These are phyloP conservation scores for Babesia ovata DNA, from an alignment of 169 alveolate genomes.

Conservation along the genomic window DNA sequence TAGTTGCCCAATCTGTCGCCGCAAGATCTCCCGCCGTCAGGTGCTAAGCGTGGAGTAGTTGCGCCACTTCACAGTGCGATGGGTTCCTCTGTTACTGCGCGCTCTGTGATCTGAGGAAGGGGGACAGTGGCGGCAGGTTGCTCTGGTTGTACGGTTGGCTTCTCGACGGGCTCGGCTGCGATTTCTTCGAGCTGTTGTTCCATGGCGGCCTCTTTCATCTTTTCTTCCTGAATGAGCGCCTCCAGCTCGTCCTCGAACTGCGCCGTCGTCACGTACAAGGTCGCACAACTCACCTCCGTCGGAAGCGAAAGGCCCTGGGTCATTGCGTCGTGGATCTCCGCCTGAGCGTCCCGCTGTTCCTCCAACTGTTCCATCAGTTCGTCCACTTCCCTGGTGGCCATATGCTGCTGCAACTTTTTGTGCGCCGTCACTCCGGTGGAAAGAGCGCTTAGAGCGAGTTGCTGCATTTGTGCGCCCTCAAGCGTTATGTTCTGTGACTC, in stretches of 20 bases:
- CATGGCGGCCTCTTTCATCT: conserved; percentile 11
- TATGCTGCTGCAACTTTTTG: conserved; percentile 48
- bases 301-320: conserved; percentile 46
- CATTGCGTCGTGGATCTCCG: conserved; percentile 73
- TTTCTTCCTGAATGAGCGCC: conserved; percentile 39
- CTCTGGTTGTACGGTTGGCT: neutral
- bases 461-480: conserved; percentile 79
- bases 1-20: conserved; percentile 58
- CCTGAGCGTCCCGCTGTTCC: conserved; percentile 74
- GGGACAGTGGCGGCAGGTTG: neutral
- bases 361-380: conserved; percentile 74
- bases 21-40: conserved; percentile 22
- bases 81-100: neutral
- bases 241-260: conserved; percentile 70
- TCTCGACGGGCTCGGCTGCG: conserved; percentile 20
- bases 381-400: conserved; percentile 70
- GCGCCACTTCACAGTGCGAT: conserved; percentile 15
- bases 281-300: conserved; percentile 27
- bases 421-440: conserved; percentile 57
- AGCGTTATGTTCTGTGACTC: conserved; percentile 77
- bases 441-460: conserved; percentile 75
- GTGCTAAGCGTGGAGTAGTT: conserved; percentile 36
- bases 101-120: neutral
- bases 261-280: neutral
- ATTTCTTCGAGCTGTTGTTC: conserved; percentile 11